Conservation (phyloP, 345 rosid genomes). For the Isatis tinctoria region DNA sequence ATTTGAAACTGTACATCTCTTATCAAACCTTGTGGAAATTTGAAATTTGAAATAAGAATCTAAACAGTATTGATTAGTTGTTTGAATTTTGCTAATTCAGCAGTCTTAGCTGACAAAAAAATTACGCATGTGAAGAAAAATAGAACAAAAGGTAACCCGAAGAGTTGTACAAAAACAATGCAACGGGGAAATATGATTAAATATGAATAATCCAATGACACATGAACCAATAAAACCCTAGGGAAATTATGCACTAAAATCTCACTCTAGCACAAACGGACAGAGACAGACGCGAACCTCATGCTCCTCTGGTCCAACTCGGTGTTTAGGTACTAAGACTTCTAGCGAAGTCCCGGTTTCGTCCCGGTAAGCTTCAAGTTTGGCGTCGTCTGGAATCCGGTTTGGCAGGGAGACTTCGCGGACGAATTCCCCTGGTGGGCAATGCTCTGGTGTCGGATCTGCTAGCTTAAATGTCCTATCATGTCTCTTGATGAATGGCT, state of each 20-base stretch:
- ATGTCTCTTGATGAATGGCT: slow-evolving; percentile 71
- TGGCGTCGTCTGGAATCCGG: slow-evolving; percentile 85
- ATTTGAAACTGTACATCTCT: no score
- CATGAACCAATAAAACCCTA: no score
- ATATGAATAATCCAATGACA: no score
- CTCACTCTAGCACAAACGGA: slow-evolving; percentile 37
- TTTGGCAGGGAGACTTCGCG: slow-evolving; percentile 70
- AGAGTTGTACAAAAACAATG: not conserved
- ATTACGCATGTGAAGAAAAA: not conserved
- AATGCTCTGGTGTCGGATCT: slow-evolving; percentile 88
- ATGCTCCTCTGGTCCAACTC: slow-evolving; percentile 83
- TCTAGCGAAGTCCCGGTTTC: slow-evolving; percentile 73
- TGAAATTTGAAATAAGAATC: no score
- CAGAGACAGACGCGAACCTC: slow-evolving; percentile 86
- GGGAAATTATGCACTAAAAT: not conserved
- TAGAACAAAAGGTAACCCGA: not conserved
- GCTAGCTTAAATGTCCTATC: slow-evolving; percentile 88
- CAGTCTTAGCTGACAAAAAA: not conserved
- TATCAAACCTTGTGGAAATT: no score
- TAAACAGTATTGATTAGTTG: no score
- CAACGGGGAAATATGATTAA: not conserved
- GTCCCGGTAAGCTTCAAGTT: slow-evolving; percentile 72
- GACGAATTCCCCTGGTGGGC: slow-evolving; percentile 86
- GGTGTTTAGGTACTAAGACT: slow-evolving; percentile 74
- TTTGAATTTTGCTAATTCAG: not conserved